Conservation (phyloP, 2,329 filamentous ascomycete species). For the Beauveria medogensis region DNA sequence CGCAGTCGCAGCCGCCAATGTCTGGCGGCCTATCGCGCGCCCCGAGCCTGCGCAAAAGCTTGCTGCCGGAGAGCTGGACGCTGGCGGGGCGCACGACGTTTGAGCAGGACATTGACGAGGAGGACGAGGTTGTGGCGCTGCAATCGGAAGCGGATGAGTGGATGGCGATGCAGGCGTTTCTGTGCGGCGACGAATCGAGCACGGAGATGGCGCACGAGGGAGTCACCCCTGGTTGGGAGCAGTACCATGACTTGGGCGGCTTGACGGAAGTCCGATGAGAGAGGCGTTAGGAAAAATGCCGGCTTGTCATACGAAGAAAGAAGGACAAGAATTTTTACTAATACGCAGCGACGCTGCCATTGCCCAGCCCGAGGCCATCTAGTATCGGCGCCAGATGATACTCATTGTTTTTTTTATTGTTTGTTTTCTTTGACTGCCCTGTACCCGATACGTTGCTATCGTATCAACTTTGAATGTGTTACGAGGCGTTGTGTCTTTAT, state of each 20-base stretch:
- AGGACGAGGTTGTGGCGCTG: slow-evolving; percentile 18
- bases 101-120: slow-evolving; percentile 17
- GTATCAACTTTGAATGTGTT: background rate
- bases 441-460: background rate
- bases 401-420: background rate
- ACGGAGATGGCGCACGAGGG: slow-evolving; percentile 16
- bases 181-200: slow-evolving; percentile 19
- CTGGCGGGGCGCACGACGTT: slow-evolving; percentile 6
- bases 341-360: background rate
- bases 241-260: slow-evolving; percentile 39
- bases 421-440: background rate
- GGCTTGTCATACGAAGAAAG: background rate
- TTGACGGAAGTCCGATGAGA: slow-evolving; percentile 32
- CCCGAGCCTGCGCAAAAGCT: slow-evolving; percentile 14
- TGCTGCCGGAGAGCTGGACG: slow-evolving; percentile 14
- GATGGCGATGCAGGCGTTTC: slow-evolving; percentile 29
- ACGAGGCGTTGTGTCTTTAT: background rate
- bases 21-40: background rate
- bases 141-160: slow-evolving; percentile 26
- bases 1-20: background rate
- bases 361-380: slow-evolving; percentile 1
- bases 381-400: slow-evolving; percentile 1
- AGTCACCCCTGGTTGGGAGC: slow-evolving; percentile 34
- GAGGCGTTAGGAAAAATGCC: too few relatives aligned
- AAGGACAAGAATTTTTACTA: background rate